Base-by-base conservation (phyloP, 495 filamentous ascomycete genomes). In the Penicillium riverlandense region DNA sequence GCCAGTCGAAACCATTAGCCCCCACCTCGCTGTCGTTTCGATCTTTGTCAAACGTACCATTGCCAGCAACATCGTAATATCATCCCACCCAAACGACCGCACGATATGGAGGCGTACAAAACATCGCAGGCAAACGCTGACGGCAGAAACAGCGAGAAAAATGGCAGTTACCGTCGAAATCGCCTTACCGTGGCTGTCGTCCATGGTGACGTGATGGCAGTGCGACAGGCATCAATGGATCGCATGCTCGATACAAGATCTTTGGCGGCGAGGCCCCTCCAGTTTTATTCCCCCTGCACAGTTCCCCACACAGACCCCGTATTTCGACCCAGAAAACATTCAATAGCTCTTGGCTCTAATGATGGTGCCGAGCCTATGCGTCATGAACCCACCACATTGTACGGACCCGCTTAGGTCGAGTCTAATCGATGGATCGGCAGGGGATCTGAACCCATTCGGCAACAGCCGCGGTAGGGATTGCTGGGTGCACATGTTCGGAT, bases 71-170 rank as follows among this genome's bases (percentile, higher is more conserved):
- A 67, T 67, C 6, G 50, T 16, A 1, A 29, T 45, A 44, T 67
- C 63, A 54, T 67, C 63, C 51, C 60, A 59, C 4, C 62, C 62
- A 40, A 63, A 67, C 2, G 52, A 54, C 8, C 43, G 49, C 1
- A 65, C 58, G 8, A 65, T 30, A 4, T 44, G 53, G 8, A 58
- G 49, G 15, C 63, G 62, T 29, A 67, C 63, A 42, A 60, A 63
- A 28, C 50, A 52, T 43, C 63, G 52, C 1, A 67, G 40, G 29
- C 28, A 37, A 7, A 65, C 61, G 9, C 54, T 54, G 4, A 57
- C 6, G 5, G 58, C 34, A 0, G 62, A 58, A 10, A 67, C 38
- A n/a, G 32, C 55, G 34, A 67, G 49, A 35, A 67, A 61, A 3
- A 65, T 40, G 8, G 58, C 37, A n/a, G 60, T 60, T 8, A 64